A percentile compares a stretch with the other conserved stretches of the same genome.
Conservation (phyloP, 106 monocot species). For the Posidonia australis region DNA sequence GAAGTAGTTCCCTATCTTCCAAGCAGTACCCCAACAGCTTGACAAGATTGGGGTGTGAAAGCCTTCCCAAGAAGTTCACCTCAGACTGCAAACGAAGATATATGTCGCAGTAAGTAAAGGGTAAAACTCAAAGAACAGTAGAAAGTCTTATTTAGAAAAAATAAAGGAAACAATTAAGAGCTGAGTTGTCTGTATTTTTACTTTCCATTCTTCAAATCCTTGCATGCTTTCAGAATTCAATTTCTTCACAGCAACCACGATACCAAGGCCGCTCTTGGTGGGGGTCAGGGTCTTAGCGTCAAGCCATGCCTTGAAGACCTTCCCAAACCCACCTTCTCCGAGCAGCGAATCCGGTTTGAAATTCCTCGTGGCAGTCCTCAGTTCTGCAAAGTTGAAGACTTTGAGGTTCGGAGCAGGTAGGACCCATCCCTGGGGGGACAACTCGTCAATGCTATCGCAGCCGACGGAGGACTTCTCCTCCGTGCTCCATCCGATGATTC, state of each 20-base stretch:
- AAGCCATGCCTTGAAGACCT: conserved; percentile 11
- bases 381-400: conserved; percentile 10
- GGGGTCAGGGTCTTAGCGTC: conserved; percentile 7
- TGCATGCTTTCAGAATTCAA: conserved; percentile 15
- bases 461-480: neutral
- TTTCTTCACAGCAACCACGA: conserved; percentile 13
- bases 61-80: conserved; percentile 15
- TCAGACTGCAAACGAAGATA: conserved; percentile 11
- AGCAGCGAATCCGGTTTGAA: conserved; percentile 8
- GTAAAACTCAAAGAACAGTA: neutral
- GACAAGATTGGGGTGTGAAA: conserved; percentile 14
- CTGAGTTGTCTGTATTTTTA: neutral
- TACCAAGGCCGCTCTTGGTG: conserved; percentile 2
- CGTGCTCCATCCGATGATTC: no score
- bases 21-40: conserved; percentile 16
- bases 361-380: conserved; percentile 8
- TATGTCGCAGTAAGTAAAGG: neutral
- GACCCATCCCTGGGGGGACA: conserved; percentile 2
- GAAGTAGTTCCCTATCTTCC: conserved; percentile 8
- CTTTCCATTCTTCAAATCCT: conserved; percentile 15
- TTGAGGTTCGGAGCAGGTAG: conserved; percentile 3
- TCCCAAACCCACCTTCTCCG: conserved; percentile 14
- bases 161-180: neutral
- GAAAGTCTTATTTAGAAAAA: neutral
- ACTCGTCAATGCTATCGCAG: neutral